Evolutionary conservation across 306 rosid species (phyloP).

Genomic region (Abrus pulchellus): DNA sequence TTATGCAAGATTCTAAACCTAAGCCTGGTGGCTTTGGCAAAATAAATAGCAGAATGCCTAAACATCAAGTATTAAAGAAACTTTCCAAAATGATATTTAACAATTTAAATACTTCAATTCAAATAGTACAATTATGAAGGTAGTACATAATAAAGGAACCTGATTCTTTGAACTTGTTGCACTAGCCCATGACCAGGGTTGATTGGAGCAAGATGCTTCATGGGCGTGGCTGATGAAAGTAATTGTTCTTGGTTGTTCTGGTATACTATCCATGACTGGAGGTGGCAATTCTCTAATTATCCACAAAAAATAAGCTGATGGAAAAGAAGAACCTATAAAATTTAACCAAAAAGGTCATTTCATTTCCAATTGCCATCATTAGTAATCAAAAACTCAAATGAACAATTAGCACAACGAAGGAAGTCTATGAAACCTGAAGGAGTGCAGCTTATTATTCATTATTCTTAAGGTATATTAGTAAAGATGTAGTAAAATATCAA

Average conservation of each 20-base stretch:
- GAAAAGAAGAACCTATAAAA: slow-evolving; percentile 67
- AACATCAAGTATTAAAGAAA: too few relatives aligned
- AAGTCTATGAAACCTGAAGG: neutral
- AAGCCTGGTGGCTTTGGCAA: too few relatives aligned
- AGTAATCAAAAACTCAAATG: slow-evolving; percentile 12
- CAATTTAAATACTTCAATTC: neutral
- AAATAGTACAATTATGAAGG: neutral
- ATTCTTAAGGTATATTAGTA: neutral
- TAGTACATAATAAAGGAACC: slow-evolving; percentile 50
- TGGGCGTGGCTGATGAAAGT: slow-evolving; percentile 59
- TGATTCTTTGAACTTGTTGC: slow-evolving; percentile 63
- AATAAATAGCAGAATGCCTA: too few relatives aligned
- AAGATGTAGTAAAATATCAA: neutral
- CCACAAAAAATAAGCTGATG: slow-evolving; percentile 79
- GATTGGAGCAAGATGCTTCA: slow-evolving; percentile 41
- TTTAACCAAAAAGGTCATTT: slow-evolving; percentile 3
- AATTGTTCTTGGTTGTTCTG: slow-evolving; percentile 59
- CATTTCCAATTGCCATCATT: slow-evolving; percentile 3
- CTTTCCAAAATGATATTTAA: too few relatives aligned
- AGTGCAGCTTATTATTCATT: neutral
- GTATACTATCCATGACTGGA: slow-evolving; percentile 43
- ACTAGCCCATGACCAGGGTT: slow-evolving; percentile 54
- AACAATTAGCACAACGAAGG: neutral
- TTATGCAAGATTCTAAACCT: too few relatives aligned
- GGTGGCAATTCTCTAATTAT: slow-evolving; percentile 78